Evolutionary conservation across 2,329 filamentous ascomycete genomes (phyloP).

Genomic region (Trichophyton benhamiae): DNA sequence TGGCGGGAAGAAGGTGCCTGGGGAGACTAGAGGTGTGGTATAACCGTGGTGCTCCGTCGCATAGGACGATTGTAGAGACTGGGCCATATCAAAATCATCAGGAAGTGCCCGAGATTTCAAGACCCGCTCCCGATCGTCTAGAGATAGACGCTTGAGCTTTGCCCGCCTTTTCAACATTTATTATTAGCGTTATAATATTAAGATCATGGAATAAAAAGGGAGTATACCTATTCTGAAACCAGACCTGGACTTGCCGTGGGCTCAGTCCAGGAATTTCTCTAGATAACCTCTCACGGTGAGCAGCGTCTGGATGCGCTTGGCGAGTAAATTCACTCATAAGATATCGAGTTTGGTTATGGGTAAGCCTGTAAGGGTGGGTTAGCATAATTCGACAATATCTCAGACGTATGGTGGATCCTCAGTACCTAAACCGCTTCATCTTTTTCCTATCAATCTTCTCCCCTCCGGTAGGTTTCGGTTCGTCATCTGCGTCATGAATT

Average conservation of each 20-base stretch:
- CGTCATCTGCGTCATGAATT: constrained; percentile 20
- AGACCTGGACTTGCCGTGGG: constrained; percentile 88
- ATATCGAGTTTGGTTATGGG: constrained; percentile 93
- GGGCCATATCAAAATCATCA: constrained; percentile 48
- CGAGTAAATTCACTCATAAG: constrained; percentile 95
- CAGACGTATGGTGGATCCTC: background rate
- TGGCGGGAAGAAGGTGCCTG: constrained; percentile 26
- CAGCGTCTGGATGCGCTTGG: constrained; percentile 85
- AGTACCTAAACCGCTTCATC: constrained; percentile 34
- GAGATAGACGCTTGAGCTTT: constrained; percentile 49
- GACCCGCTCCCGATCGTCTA: constrained; percentile 50
- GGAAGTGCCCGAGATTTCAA: constrained; percentile 48
- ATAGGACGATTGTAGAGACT: constrained; percentile 46
- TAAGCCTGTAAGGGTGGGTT: constrained; percentile 49
- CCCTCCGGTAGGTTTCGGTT: constrained; percentile 19
- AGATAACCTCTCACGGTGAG: constrained; percentile 74
- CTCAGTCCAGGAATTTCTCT: constrained; percentile 84
- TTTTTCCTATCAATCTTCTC: constrained; percentile 28
- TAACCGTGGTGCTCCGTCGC: constrained; percentile 31
- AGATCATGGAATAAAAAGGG: constrained; percentile 15
- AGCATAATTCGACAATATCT: background rate
- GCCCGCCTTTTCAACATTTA: constrained; percentile 37
- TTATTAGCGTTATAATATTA: constrained; percentile 1
- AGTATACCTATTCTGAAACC: constrained; percentile 88
- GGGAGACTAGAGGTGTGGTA: constrained; percentile 38